Evolutionary conservation across 768 basidiomycete genomes (phyloP).

Genomic region (Tephrocybe sp.): DNA sequence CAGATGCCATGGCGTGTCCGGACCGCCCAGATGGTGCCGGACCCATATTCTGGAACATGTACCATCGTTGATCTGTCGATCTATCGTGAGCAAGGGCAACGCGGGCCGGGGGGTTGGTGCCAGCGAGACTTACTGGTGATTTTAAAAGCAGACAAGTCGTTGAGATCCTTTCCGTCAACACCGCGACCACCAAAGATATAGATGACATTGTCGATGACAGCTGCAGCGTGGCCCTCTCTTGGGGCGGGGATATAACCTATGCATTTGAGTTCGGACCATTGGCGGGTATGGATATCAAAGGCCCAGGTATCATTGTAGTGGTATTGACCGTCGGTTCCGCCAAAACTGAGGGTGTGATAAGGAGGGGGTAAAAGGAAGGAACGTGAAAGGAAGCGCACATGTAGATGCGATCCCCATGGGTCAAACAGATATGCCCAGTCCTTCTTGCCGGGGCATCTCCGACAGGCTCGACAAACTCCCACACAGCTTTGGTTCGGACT

Average conservation of each 20-base stretch:
- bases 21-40: constrained; percentile 90
- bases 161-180: constrained; percentile 94
- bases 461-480: constrained; percentile 76
- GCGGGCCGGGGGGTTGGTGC: no score
- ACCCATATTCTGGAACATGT: constrained; percentile 99
- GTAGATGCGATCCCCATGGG: constrained; percentile 80
- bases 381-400: constrained; percentile 50
- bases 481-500: constrained; percentile 84
- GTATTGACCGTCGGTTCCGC: constrained; percentile 97
- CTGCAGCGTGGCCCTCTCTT: constrained; percentile 94
- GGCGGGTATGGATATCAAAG: constrained; percentile 77
- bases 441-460: constrained; percentile 74
- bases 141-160: constrained; percentile 95
- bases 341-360: constrained; percentile 59
- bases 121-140: constrained; percentile 88
- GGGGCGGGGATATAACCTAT: constrained; percentile 97
- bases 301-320: constrained; percentile 99
- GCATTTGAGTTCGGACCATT: constrained; percentile 91
- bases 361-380: constrained; percentile 11
- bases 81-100: constrained; percentile 5
- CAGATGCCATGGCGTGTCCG: constrained; percentile 97
- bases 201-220: constrained; percentile 95
- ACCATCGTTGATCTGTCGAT: constrained; percentile 89
- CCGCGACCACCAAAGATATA: constrained; percentile 98
- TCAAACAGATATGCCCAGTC: constrained; percentile 90